Evolutionary conservation across 176 grass and related monocot species (phyloP), one percentile per base, ranked within the genome.

Genomic region (Zea luxurians): DNA sequence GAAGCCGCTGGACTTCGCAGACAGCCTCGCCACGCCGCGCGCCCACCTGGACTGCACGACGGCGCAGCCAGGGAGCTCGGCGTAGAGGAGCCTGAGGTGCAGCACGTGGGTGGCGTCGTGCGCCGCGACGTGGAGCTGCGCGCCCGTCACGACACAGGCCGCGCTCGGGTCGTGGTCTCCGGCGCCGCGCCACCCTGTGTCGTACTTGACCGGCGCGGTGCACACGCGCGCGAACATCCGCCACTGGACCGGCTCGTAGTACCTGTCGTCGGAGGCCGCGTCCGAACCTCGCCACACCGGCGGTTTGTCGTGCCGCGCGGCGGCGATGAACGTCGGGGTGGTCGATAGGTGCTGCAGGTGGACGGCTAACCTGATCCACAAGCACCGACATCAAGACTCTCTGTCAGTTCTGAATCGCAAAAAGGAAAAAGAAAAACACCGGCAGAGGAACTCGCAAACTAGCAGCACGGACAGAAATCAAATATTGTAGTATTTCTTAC

Each of bases 341-440:
- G 81, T 55, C 66, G 71, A 83, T 15, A 96, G 73, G 88, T 96
- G 90, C 80, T 96, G 79, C 70, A 96, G 76, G 83, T 96, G 93
- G 77, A 96, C 71, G 38, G 82, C 93, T 74, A 92, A 77, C 84
- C 89, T 83, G 86, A 80, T 37, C 61, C 18, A 79, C 16, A 5
- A 9, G 10, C 48, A 54, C 37, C 13, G 8, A 17, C 38, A 27
- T 27, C 27, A 27, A 27, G 27, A 27, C 27, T 27, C 27, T 27
- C 27, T 27, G 27, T 27, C 27, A 27, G 27, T 27, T 27, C 27
- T 27, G 27, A 27, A 27, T 27, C 27, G 27, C 27, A 27, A 27
- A 27, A 27, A 27, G 27, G 27, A 27, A 27, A 27, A 27, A 27
- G 27, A 27, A 27, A 27, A 27, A 27, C 27, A 27, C 27, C 27